Base-by-base conservation (phyloP, 768 basidiomycete genomes). In the Xanthoconium stramineum region DNA sequence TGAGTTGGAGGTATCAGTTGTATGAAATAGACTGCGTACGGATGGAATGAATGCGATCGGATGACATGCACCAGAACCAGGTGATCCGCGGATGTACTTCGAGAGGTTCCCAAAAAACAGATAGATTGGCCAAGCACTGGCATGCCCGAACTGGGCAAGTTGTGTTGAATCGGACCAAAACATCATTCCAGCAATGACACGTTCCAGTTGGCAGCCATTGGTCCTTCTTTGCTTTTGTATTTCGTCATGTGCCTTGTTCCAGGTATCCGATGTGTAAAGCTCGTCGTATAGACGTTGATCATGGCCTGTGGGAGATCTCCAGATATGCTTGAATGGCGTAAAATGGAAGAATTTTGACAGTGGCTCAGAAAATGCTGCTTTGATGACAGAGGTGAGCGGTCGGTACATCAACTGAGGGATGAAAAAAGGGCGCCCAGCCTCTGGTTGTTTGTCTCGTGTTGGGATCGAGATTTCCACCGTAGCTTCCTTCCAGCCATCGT, bases 241-340 rank as follows among this genome's bases (percentile, higher is more conserved):
- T n/a, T 39, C 5, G 9, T 39, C 38, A 15, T 70, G 64, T 4
- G 62, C 67, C 0, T 46, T 19, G 5, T 59, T 59, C 56, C 66
- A 68, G 0, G 61, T 53, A 32, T 65, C 56, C 0, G 67, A 69
- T 0, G 59, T 62, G 43, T 67, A 71, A 3, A 69, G 44, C 19
- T 71, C 61, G 19, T 66, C 61, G 14, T 65, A 64, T 0, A 69
- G 17, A 1, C 55, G 36, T 29, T 65, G 57, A 3, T 60, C 49
- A 8, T 38, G 20, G 5, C 56, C 56, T 1, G 50, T 0, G 0
- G 58, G 60, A 1, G 63, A 55, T 5, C 20, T 49, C 64, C 66
- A 69, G 7, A 62, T 57, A 0, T 49, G 50, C 42, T 62, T 64
- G 62, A 66, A 72, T 0, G 67, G 69, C 0, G 60, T 65, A 5